A percentile compares a stretch with the other conserved stretches of the same genome.
These are phyloP conservation scores for Henningerozyma blattae DNA, from an alignment of 805 yeast genomes.

Conservation along the genomic window DNA sequence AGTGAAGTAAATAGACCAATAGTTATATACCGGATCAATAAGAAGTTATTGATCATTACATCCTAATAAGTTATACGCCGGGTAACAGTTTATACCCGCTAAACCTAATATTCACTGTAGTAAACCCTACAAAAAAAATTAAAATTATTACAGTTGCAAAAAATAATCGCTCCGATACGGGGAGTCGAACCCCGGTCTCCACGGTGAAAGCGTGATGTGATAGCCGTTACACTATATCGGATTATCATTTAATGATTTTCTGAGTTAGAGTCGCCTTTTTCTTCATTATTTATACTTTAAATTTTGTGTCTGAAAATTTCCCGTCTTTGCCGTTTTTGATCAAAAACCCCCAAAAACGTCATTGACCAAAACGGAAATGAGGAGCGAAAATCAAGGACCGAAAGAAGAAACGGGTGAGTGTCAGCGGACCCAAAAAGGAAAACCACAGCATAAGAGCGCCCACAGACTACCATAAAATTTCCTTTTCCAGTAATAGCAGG, in stretches of 20 bases:
- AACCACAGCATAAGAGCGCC: no score
- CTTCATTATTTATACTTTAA: background rate
- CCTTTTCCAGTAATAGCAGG: no score
- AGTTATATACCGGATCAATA: background rate
- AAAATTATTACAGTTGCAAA: background rate
- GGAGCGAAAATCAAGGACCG: no score
- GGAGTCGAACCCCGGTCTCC: slow-evolving; percentile 27
- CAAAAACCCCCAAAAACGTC: no score
- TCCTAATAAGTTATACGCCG: background rate
- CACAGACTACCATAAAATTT: no score
- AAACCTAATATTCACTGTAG: background rate
- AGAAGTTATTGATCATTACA: background rate
- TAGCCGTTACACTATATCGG: slow-evolving; percentile 27
- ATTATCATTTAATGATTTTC: slow-evolving; percentile 2
- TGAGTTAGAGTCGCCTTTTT: background rate
- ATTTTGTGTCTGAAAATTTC: background rate
- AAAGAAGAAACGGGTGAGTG: no score
- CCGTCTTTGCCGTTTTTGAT: no score
- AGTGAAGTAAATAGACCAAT: no score
- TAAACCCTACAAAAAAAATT: background rate
- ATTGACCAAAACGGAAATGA: no score
- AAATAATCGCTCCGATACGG: slow-evolving; percentile 20
- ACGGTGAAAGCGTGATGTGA: slow-evolving; percentile 26
- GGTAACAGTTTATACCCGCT: background rate
- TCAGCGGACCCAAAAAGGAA: no score